Percentiles rank a stretch among this genome's conserved stretches.
These are phyloP conservation scores for Umbelopsis ramanniana DNA, from an alignment of 192 early-diverging fungal genomes.

Conservation along the genomic window DNA sequence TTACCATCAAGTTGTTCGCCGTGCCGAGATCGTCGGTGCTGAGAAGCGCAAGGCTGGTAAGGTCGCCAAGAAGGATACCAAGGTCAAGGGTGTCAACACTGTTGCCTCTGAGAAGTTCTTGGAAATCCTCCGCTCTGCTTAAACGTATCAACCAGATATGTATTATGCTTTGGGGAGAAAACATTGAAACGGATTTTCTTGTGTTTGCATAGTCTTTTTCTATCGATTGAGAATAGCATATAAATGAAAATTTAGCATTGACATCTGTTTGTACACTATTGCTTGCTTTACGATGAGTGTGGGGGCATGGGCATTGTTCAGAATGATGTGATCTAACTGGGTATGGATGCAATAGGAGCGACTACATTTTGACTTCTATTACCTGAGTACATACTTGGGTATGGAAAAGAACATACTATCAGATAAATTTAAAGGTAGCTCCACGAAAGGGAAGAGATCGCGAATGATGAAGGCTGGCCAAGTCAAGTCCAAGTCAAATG, in stretches of 20 bases:
- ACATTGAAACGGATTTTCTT: constrained; percentile 14
- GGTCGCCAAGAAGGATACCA: constrained; percentile 55
- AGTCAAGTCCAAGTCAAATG: too few relatives aligned
- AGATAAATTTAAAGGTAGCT: too few relatives aligned
- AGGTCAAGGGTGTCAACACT: constrained; percentile 28
- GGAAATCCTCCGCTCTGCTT: constrained; percentile 43
- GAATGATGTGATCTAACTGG: too few relatives aligned
- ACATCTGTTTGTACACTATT: constrained; percentile 1
- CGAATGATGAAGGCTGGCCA: too few relatives aligned
- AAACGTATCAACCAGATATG: constrained; percentile 18
- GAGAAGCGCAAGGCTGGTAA: constrained; percentile 60
- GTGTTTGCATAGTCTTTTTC: constrained; percentile 8
- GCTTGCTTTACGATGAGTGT: not conserved
- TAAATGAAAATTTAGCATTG: constrained; percentile 8
- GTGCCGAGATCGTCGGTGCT: constrained; percentile 69
- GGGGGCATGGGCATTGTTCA: not conserved
- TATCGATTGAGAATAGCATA: not conserved
- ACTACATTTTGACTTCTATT: too few relatives aligned
- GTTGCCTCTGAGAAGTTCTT: constrained; percentile 42
- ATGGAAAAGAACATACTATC: too few relatives aligned
- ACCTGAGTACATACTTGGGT: too few relatives aligned
- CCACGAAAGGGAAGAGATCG: too few relatives aligned
- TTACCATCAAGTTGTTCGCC: constrained; percentile 88
- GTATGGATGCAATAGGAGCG: too few relatives aligned
- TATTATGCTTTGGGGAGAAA: not conserved